These are phyloP conservation scores for Kluyveromyces lactis DNA, from an alignment of 805 yeast species.

Conservation along the genomic window DNA sequence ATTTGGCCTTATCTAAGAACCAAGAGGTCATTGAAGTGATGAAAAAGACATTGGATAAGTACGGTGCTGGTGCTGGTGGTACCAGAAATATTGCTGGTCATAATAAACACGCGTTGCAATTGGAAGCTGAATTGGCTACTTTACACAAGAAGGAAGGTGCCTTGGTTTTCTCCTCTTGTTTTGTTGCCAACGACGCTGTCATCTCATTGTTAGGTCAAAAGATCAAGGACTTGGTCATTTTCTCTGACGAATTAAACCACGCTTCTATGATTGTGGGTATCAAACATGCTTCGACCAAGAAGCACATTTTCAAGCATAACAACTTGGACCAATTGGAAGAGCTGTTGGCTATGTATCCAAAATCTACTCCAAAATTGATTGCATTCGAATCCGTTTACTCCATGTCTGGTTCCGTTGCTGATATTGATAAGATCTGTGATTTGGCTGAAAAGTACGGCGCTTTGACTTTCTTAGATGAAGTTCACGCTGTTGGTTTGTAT, in stretches of 20 bases:
- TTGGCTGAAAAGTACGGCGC: conserved; percentile 98
- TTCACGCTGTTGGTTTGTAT: conserved; percentile 97
- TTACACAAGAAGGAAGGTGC: conserved; percentile 94
- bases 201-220: conserved; percentile 85
- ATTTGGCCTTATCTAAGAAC: conserved; percentile 89
- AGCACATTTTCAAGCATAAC: conserved; percentile 89
- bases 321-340: conserved; percentile 76
- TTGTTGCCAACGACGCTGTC: conserved; percentile 94
- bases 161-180: conserved; percentile 89
- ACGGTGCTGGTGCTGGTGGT: conserved; percentile 99
- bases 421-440: conserved; percentile 86
- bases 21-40: conserved; percentile 63
- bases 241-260: conserved; percentile 89
- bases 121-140: conserved; percentile 82
- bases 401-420: conserved; percentile 97
- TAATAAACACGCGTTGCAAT: conserved; percentile 75
- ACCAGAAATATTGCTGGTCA: conserved; percentile 99
- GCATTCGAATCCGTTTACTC: conserved; percentile 97
- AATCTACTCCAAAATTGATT: conserved; percentile 83
- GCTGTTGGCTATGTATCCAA: conserved; percentile 71
- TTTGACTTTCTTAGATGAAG: conserved; percentile 93
- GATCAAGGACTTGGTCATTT: conserved; percentile 80
- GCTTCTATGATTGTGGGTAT: conserved; percentile 98
- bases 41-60: conserved; percentile 72
- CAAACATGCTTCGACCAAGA: conserved; percentile 77